Conservation (phyloP, 768 basidiomycete genomes). For the Amanita brunnescens region DNA sequence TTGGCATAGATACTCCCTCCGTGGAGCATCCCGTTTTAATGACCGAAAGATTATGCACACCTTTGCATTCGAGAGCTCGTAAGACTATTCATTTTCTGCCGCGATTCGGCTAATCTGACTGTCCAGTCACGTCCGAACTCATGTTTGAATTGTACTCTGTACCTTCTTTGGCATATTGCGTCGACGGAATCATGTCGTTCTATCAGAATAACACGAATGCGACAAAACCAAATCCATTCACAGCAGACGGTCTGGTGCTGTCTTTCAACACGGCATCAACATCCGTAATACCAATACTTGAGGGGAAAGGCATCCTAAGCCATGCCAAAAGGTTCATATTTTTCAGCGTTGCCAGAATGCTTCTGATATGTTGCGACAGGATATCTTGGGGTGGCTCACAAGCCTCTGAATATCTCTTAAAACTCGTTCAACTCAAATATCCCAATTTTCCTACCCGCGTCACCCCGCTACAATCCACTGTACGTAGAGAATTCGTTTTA, state of each 20-base stretch:
- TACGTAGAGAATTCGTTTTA: conserved; percentile 27
- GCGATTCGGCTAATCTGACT: neutral
- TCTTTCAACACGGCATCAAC: conserved; percentile 92
- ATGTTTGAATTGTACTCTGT: conserved; percentile 91
- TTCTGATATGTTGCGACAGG: conserved; percentile 28
- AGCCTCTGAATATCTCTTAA: conserved; percentile 85
- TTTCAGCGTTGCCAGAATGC: neutral
- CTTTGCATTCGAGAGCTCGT: conserved; percentile 83
- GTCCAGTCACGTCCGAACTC: conserved; percentile 85
- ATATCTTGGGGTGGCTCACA: conserved; percentile 94
- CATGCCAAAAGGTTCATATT: conserved; percentile 68
- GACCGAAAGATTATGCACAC: conserved; percentile 86
- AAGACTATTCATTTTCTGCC: conserved; percentile 22
- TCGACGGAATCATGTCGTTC: conserved; percentile 91
- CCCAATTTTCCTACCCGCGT: conserved; percentile 86
- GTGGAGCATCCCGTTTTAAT: conserved; percentile 88
- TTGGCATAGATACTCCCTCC: conserved; percentile 70
- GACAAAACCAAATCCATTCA: conserved; percentile 26
- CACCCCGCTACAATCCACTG: conserved; percentile 66
- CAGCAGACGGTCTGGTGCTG: conserved; percentile 72
- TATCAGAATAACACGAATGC: conserved; percentile 62
- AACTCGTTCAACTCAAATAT: conserved; percentile 92
- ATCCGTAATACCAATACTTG: conserved; percentile 79
- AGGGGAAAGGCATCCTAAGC: conserved; percentile 76
- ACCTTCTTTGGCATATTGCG: conserved; percentile 77